Percentiles rank a stretch among this genome's conserved stretches.
phyloP scores from a whole-genome alignment of 148 eudicot species.

The Gaultheria prostrata region DNA sequence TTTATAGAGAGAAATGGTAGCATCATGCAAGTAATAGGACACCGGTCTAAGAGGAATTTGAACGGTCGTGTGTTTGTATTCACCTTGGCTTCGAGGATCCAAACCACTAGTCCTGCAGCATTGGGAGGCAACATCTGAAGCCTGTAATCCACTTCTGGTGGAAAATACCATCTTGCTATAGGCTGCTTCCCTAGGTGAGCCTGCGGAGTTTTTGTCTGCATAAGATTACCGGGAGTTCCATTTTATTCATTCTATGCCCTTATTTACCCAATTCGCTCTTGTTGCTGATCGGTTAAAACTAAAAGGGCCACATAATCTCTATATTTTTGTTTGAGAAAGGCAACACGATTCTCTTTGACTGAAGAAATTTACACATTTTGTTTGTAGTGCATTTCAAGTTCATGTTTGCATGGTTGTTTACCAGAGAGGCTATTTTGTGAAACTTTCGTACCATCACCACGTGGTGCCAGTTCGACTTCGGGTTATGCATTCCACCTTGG shows the following conservation, averaged over 20 bases:
- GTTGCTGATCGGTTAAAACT: background rate
- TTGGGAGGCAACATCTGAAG: conserved; percentile 77
- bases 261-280: background rate
- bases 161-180: conserved; percentile 92
- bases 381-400: background rate
- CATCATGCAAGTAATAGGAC: background rate
- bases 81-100: conserved; percentile 91
- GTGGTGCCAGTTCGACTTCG: background rate
- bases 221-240: background rate
- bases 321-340: too few relatives aligned
- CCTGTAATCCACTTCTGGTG: conserved; percentile 92
- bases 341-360: background rate
- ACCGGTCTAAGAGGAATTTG: background rate
- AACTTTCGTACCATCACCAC: background rate
- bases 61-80: background rate
- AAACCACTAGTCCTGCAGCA: conserved; percentile 76
- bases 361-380: background rate
- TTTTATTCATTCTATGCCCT: background rate
- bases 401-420: background rate
- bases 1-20: background rate
- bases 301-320: background rate
- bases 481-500: background rate
- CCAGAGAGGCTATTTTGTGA: background rate
- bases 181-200: conserved; percentile 96
- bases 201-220: conserved; percentile 28